These are phyloP conservation scores for Podosphaera fusca DNA, from an alignment of 2,329 filamentous ascomycete genomes.

Conservation along the genomic window DNA sequence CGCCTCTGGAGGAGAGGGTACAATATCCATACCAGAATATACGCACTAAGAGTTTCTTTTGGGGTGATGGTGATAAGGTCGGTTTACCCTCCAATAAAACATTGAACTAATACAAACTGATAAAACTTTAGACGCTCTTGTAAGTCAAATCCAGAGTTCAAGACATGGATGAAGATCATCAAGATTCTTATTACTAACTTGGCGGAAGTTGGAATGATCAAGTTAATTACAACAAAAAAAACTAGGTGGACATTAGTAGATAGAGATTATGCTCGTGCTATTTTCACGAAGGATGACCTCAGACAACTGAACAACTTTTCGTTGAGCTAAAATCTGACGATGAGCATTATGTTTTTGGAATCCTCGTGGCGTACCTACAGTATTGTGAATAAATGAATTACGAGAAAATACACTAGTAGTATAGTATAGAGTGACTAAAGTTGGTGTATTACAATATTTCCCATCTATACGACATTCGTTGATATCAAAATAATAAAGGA, in stretches of 20 bases:
- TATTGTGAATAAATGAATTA: too few relatives aligned
- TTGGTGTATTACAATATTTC: too few relatives aligned
- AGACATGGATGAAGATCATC: background rate
- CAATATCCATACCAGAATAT: conserved; percentile 98
- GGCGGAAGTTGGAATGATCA: conserved; percentile 65
- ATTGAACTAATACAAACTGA: conserved; percentile 5
- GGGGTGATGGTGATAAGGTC: conserved; percentile 91
- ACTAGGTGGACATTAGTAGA: conserved; percentile 5
- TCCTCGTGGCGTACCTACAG: too few relatives aligned
- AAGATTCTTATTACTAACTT: conserved; percentile 5
- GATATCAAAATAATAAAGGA: too few relatives aligned
- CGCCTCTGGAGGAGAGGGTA: conserved; percentile 68
- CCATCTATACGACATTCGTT: too few relatives aligned
- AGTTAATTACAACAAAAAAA: conserved; percentile 80
- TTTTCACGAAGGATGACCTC: too few relatives aligned
- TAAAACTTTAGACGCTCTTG: conserved; percentile 33
- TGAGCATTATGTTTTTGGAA: too few relatives aligned
- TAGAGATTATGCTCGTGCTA: too few relatives aligned
- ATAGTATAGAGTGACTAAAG: too few relatives aligned
- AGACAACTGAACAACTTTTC: too few relatives aligned
- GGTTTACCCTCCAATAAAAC: conserved; percentile 12
- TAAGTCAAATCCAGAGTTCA: conserved; percentile 21
- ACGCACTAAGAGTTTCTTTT: conserved; percentile 83
- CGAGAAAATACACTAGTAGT: too few relatives aligned
- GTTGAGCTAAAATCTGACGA: too few relatives aligned